Evolutionary conservation across 495 filamentous ascomycete species (phyloP), one percentile per base, ranked within the genome.

Genomic region (Aspergillus leporis): DNA sequence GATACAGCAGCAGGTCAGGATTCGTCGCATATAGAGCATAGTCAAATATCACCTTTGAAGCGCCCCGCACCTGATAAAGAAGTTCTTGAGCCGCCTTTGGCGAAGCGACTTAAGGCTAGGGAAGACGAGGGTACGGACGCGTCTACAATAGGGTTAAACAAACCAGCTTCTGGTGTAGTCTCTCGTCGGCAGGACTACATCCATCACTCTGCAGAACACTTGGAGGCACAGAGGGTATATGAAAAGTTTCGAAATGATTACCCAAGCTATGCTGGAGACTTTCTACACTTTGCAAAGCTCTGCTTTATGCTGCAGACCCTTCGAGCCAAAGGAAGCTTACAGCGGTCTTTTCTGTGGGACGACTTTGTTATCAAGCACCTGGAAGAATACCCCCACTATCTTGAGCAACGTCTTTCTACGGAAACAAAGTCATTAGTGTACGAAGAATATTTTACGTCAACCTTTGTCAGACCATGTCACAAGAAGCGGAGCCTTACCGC

Each of bases 321-420:
- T 19, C 65, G 75, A 14, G 64, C 69, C 22, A 56, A 66, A 12
- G 78, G 70, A 7, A 38, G 70, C 18, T 55, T 86, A 25, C 58
- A 76, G 22, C 73, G 77, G 34, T 77, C 76, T 22, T 83, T 75
- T 40, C 59, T 88, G 0, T 91, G 84, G 70, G 89, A 92, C 66
- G 88, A 92, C 56, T 89, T 89, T 62, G 76, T 91, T 53, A 78
- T 80, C 28, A 68, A 71, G 59, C 67, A 81, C 58, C 63, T 74
- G 31, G 55, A 69, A n/a, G 66, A 73, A 8, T 83, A 79, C 34
- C 66, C 68, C 4, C 53, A 48, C 28, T 70, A 82, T 51, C 31
- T 76, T 3, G 58, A 70, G 47, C 48, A 69, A 23, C 66, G 64
- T 41, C 23, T 38, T 5, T 59, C 53, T 8, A 59, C 60, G 25